Percentiles rank a stretch among this genome's conserved stretches.
These are phyloP conservation scores for Xerocomellus intermedius DNA, from an alignment of 768 basidiomycete genomes.

Conservation along the genomic window DNA sequence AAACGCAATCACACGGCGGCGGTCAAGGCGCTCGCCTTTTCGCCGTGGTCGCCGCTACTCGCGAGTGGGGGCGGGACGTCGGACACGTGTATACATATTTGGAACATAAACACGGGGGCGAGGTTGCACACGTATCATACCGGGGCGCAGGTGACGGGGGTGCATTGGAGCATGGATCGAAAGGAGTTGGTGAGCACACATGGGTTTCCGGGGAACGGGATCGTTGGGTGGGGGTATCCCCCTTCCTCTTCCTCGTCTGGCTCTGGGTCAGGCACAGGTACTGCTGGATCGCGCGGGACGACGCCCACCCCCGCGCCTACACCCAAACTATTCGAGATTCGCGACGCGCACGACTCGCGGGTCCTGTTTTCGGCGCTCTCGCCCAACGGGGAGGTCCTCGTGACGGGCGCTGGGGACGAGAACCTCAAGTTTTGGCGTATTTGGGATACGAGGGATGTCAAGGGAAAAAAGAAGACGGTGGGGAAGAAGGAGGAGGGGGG, in stretches of 20 bases:
- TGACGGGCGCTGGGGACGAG: slow-evolving; percentile 92
- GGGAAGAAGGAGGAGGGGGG: slow-evolving; percentile 35
- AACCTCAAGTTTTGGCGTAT: slow-evolving; percentile 96
- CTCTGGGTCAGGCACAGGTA: slow-evolving; percentile 39
- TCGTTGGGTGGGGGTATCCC: slow-evolving; percentile 86
- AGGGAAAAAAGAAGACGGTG: slow-evolving; percentile 31
- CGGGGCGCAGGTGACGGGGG: slow-evolving; percentile 87
- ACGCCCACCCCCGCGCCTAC: slow-evolving; percentile 15
- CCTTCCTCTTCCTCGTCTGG: slow-evolving; percentile 40
- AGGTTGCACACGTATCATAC: slow-evolving; percentile 85
- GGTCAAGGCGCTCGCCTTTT: slow-evolving; percentile 91
- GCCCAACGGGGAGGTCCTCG: slow-evolving; percentile 89
- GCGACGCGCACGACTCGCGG: slow-evolving; percentile 90
- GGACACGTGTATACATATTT: slow-evolving; percentile 86
- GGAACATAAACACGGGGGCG: slow-evolving; percentile 91
- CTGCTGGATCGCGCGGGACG: slow-evolving; percentile 12
- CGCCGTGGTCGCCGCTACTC: slow-evolving; percentile 90
- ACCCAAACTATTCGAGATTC: slow-evolving; percentile 50
- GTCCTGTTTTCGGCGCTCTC: slow-evolving; percentile 83
- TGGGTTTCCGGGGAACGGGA: slow-evolving; percentile 86
- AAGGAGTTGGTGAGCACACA: slow-evolving; percentile 93
- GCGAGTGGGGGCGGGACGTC: slow-evolving; percentile 94
- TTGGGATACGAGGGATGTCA: slow-evolving; percentile 59
- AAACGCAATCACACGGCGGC: slow-evolving; percentile 91
- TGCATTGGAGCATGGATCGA: slow-evolving; percentile 82